These are phyloP conservation scores for Bretschneidera sinensis DNA, from an alignment of 345 rosid species.

Conservation along the genomic window DNA sequence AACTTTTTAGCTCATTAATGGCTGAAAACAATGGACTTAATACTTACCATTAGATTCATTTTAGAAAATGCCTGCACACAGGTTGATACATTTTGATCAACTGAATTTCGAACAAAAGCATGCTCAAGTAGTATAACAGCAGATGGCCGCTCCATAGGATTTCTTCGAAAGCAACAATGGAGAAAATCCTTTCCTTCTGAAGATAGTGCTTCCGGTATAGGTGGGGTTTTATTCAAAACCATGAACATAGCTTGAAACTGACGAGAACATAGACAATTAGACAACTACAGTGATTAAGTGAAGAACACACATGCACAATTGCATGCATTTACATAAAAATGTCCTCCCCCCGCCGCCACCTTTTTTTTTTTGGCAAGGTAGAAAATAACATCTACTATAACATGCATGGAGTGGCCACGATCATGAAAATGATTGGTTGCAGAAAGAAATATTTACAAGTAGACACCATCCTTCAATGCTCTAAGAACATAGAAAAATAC, in stretches of 20 bases:
- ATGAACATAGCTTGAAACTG: conserved; percentile 76
- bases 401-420: too few relatives aligned
- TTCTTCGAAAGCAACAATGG: conserved; percentile 44
- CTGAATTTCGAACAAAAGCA: conserved; percentile 43
- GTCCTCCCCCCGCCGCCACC: too few relatives aligned
- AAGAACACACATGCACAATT: not conserved
- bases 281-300: not conserved
- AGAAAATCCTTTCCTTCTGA: conserved; percentile 63
- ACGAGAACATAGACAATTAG: conserved; percentile 11
- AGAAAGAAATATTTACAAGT: too few relatives aligned
- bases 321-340: too few relatives aligned
- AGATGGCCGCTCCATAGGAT: conserved; percentile 55
- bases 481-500: too few relatives aligned
- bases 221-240: conserved; percentile 42
- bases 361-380: too few relatives aligned
- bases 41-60: conserved; percentile 24
- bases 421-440: too few relatives aligned
- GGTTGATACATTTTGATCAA: conserved; percentile 25
- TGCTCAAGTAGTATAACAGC: conserved; percentile 51
- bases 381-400: too few relatives aligned
- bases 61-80: conserved; percentile 18
- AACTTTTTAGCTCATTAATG: not conserved
- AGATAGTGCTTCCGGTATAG: conserved; percentile 55
- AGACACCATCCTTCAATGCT: too few relatives aligned
- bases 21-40: conserved; percentile 9